Percentiles rank a stretch among this genome's conserved stretches.
Conservation (phyloP, 139 green algal species). For the Yamagishiella unicocca region DNA sequence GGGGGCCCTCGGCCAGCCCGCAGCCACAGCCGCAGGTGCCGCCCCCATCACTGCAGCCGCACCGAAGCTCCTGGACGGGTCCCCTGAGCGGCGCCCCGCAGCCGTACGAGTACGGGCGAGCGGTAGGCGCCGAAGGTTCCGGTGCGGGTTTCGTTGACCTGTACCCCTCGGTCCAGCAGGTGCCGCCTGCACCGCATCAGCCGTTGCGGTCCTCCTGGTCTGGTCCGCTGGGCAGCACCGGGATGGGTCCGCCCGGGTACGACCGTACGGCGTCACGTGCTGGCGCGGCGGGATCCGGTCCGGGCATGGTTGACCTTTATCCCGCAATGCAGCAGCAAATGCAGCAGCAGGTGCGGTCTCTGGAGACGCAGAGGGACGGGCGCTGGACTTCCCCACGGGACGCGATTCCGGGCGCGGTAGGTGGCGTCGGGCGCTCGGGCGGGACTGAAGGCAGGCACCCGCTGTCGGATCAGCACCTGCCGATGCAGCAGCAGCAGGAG, state of each 20-base stretch:
- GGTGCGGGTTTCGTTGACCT: not conserved
- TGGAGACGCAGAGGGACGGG: no score
- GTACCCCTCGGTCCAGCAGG: not conserved
- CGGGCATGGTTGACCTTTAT: no score
- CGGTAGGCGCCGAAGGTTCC: not conserved
- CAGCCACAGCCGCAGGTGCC: constrained; percentile 22
- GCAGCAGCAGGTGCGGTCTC: not conserved
- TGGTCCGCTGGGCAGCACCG: not conserved
- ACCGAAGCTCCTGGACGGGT: not conserved
- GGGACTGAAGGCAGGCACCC: no score
- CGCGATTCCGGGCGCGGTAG: no score
- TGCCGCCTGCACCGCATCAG: not conserved
- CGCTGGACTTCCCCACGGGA: no score
- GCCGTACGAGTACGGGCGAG: not conserved
- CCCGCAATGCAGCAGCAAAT: no score
- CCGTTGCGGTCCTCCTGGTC: not conserved
- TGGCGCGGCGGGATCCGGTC: no score
- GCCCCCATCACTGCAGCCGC: constrained; percentile 7
- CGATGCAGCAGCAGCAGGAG: no score
- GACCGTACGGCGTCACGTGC: no score
- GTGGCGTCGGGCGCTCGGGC: no score
- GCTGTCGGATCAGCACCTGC: no score
- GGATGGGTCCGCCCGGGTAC: not conserved
- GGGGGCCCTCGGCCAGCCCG: not conserved
- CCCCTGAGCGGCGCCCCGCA: not conserved